These are phyloP conservation scores for Colletotrichum endophyticum DNA, from an alignment of 2,329 filamentous ascomycete genomes.

Conservation along the genomic window DNA sequence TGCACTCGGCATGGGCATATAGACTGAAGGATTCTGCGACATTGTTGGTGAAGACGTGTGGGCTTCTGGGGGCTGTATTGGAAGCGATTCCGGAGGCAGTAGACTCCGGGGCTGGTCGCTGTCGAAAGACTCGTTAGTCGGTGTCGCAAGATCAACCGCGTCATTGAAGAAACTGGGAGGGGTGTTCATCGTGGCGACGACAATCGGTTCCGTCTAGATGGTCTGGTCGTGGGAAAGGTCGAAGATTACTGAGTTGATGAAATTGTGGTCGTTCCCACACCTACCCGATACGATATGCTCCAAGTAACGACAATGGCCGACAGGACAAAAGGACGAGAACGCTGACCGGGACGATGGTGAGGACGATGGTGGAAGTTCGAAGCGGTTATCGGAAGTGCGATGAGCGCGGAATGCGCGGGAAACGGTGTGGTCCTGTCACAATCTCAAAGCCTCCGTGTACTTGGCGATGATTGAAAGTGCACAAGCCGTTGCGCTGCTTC, in stretches of 20 bases:
- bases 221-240: background rate
- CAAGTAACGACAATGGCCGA: background rate
- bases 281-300: background rate
- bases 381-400: background rate
- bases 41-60: background rate
- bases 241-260: background rate
- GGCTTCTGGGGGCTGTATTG: background rate
- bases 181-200: slow-evolving; percentile 15
- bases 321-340: background rate
- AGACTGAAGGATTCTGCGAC: slow-evolving; percentile 5
- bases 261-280: background rate
- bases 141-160: slow-evolving; percentile 18
- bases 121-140: slow-evolving; percentile 17
- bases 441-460: slow-evolving; percentile 15
- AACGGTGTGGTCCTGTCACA: background rate
- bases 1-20: background rate
- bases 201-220: background rate
- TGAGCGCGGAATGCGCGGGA: background rate
- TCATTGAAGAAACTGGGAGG: slow-evolving; percentile 21
- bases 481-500: background rate
- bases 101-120: slow-evolving; percentile 17
- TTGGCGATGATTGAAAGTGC: slow-evolving; percentile 4
- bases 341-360: background rate
- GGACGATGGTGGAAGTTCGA: background rate
- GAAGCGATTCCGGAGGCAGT: background rate